These are phyloP conservation scores for Aristolochia contorta DNA, from an alignment of 164 flowering plant species.

Conservation along the genomic window DNA sequence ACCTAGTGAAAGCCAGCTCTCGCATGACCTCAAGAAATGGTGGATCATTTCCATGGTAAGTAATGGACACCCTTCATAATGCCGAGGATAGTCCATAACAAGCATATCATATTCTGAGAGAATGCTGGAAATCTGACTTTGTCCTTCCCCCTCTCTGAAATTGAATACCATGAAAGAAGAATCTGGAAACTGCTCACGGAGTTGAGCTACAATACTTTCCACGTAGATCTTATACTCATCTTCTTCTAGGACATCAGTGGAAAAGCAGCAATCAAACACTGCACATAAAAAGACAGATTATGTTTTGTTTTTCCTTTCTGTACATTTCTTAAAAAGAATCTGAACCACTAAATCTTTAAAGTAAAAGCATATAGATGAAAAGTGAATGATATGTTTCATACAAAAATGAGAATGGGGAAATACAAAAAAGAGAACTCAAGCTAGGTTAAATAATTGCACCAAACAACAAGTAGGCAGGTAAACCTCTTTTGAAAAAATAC, in stretches of 20 bases:
- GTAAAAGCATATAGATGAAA: too few species aligned
- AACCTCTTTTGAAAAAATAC: too few species aligned
- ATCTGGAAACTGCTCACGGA: conserved; percentile 65
- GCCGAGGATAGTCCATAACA: conserved; percentile 91
- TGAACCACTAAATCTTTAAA: too few species aligned
- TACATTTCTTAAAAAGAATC: too few species aligned
- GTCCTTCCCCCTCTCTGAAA: conserved; percentile 55
- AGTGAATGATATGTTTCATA: too few species aligned
- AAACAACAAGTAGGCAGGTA: too few species aligned
- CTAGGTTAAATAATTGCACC: too few species aligned
- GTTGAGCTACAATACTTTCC: conserved; percentile 51
- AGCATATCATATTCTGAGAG: conserved; percentile 73
- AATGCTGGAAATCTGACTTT: conserved; percentile 38
- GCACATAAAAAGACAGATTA: conserved; percentile 7
- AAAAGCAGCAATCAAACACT: conserved; percentile 93
- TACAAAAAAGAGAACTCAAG: too few species aligned
- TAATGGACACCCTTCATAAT: conserved; percentile 81
- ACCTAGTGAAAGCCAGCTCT: conserved; percentile 89
- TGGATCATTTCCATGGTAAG: conserved; percentile 79
- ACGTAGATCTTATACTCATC: conserved; percentile 59
- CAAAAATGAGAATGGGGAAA: too few species aligned
- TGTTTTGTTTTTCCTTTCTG: too few species aligned
- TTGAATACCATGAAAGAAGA: conserved; percentile 80
- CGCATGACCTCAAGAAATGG: conserved; percentile 80
- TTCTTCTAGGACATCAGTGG: conserved; percentile 53